These are phyloP conservation scores for Ploettnerulaceae sp. DNA, from an alignment of 2,329 filamentous ascomycete species.

Conservation along the genomic window DNA sequence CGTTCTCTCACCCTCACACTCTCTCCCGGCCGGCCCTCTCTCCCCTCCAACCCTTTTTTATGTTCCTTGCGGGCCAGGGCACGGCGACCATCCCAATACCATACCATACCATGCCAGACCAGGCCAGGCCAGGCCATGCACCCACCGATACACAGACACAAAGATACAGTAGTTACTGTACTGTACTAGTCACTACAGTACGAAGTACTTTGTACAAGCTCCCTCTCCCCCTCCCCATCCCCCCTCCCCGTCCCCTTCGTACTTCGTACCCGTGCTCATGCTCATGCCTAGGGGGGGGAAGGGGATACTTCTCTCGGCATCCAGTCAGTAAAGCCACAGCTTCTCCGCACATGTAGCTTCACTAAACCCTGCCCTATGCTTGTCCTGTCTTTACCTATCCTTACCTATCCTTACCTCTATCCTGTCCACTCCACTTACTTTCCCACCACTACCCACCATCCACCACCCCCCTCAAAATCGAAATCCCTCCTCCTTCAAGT, in stretches of 20 bases:
- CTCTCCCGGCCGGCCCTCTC: too few relatives aligned
- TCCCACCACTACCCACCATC: slow-evolving; percentile 1
- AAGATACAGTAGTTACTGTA: too few relatives aligned
- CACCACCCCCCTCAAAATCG: background rate
- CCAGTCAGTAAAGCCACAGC: slow-evolving; percentile 26
- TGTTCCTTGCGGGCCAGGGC: too few relatives aligned
- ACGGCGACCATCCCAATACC: too few relatives aligned
- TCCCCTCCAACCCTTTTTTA: too few relatives aligned
- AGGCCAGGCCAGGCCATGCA: slow-evolving; percentile 3
- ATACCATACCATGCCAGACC: slow-evolving; percentile 1
- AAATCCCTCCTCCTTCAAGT: background rate
- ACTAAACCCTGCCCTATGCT: background rate
- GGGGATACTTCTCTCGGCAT: slow-evolving; percentile 27
- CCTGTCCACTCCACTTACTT: slow-evolving; percentile 14
- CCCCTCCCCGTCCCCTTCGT: slow-evolving; percentile 10
- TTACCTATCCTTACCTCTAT: slow-evolving; percentile 3
- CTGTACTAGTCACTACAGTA: too few relatives aligned
- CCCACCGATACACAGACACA: slow-evolving; percentile 2
- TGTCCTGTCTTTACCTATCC: background rate
- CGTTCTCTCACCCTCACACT: slow-evolving; percentile 4
- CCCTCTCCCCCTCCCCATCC: background rate
- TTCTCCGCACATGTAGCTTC: slow-evolving; percentile 28
- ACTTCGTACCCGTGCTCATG: slow-evolving; percentile 16
- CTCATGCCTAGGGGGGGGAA: slow-evolving; percentile 17
- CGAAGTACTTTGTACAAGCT: too few relatives aligned